Conservation (phyloP, 306 rosid genomes). For the Argentina anserina region DNA sequence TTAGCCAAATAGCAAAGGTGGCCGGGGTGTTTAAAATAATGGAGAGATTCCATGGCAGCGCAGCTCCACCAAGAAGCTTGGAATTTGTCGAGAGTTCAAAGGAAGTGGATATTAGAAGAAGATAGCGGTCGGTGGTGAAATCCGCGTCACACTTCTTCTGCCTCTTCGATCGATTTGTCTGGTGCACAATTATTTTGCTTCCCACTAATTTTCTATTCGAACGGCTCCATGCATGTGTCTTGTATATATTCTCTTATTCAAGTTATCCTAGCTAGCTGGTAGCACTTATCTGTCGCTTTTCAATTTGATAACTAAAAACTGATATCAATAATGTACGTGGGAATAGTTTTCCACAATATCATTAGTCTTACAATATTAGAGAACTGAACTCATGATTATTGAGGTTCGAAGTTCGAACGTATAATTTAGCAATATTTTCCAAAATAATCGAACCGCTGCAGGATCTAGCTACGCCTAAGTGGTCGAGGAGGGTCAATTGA, state of each 20-base stretch:
- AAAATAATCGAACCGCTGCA: too few relatives aligned
- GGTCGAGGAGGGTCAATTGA: too few relatives aligned
- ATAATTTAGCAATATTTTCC: too few relatives aligned
- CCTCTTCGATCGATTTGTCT: slow-evolving; percentile 12
- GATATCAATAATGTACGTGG: neutral
- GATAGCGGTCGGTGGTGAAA: slow-evolving; percentile 36
- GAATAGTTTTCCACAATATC: neutral
- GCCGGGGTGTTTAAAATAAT: neutral
- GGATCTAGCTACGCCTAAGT: too few relatives aligned
- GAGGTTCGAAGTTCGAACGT: too few relatives aligned
- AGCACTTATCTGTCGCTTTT: neutral
- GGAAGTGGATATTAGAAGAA: slow-evolving; percentile 14
- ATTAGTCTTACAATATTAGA: neutral
- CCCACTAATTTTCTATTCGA: slow-evolving; percentile 20
- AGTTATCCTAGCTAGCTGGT: neutral
- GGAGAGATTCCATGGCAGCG: neutral
- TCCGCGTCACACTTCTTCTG: slow-evolving; percentile 41
- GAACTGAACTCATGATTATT: too few relatives aligned
- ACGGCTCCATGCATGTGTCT: slow-evolving; percentile 18
- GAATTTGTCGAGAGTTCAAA: slow-evolving; percentile 35
- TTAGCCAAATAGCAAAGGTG: neutral
- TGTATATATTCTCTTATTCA: neutral
- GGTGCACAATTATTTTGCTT: slow-evolving; percentile 33
- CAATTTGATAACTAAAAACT: neutral
- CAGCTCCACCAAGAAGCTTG: slow-evolving; percentile 50